Base-by-base conservation (phyloP, 2,329 filamentous ascomycete species). In the Talaromyces sp. region DNA sequence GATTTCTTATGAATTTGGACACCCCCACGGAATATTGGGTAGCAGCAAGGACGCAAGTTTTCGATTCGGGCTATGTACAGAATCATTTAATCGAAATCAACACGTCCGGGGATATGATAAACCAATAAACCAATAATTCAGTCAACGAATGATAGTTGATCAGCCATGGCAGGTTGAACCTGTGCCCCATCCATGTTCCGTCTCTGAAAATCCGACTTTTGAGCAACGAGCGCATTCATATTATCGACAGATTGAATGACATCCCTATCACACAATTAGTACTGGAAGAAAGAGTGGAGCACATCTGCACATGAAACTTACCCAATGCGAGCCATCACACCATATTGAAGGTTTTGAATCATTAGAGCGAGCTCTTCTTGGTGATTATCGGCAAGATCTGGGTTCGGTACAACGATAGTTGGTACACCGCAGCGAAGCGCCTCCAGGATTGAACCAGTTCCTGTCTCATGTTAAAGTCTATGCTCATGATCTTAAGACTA, bases 351-450 rank as follows among this genome's bases (percentile, higher is more conserved):
- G 20, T 79, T 76, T 29, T 88, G 83, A 51, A 97, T 81, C 60
- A 90, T 86, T 45, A 86, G 79, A 0, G 93, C 93, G 49, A 99
- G 82, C 70, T 97, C 91, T 17, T 85, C 82, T 73, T 99, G 94
- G 69, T 99, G 94, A 65, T 99, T 93, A 66, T 95, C 86, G 63
- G 96, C 82, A 0, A 99, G 82, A 6, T 80, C 78, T 1, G 85
- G 81, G 70, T 99, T 99, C 2, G 93, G 89, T 2, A 99, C 91
- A 1, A 96, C 90, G 45, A 99, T 82, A n/a, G 97, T 77, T 2
- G 90, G 87, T 0, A 91, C 77, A 13, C 85, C 83, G 47, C 89
- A 77, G 39, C 89, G 85, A 57, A 95, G 83, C 0, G 87, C 90
- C 69, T 92, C 91, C 0, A 97, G 80, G 24, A 97, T 91, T 3